These are phyloP conservation scores for Daldinia sp. DNA, from an alignment of 2,329 filamentous ascomycete genomes.

Conservation along the genomic window DNA sequence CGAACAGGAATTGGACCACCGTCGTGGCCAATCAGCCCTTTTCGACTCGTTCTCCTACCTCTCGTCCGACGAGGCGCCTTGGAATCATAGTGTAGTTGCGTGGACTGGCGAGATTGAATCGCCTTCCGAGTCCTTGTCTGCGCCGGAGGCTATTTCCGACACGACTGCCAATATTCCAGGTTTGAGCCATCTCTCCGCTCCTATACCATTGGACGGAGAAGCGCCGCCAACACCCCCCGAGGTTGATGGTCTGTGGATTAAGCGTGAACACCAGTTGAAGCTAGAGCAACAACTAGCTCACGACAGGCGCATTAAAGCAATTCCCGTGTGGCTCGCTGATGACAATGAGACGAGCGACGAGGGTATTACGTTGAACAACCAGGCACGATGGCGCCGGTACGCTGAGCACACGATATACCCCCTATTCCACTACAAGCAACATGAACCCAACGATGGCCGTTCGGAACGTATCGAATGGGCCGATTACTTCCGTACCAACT, in stretches of 20 bases:
- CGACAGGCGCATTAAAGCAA: slow-evolving; percentile 79
- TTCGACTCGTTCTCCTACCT: slow-evolving; percentile 93
- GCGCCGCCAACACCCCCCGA: slow-evolving; percentile 69
- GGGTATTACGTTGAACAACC: slow-evolving; percentile 82
- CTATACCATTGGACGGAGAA: slow-evolving; percentile 77
- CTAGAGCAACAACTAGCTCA: slow-evolving; percentile 81
- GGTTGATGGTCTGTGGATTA: slow-evolving; percentile 77
- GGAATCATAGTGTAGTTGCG: slow-evolving; percentile 92
- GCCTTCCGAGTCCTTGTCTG: slow-evolving; percentile 58
- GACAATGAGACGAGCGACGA: slow-evolving; percentile 74
- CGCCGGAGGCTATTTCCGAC: slow-evolving; percentile 62
- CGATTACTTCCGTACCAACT: slow-evolving; percentile 93
- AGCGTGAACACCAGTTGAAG: slow-evolving; percentile 74
- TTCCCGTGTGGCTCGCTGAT: slow-evolving; percentile 91
- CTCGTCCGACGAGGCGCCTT: slow-evolving; percentile 83
- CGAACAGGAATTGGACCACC: slow-evolving; percentile 76
- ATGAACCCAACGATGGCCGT: slow-evolving; percentile 87
- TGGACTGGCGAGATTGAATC: slow-evolving; percentile 91
- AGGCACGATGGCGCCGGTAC: slow-evolving; percentile 88
- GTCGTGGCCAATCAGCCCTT: slow-evolving; percentile 89
- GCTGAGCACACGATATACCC: slow-evolving; percentile 93
- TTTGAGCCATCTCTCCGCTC: slow-evolving; percentile 81
- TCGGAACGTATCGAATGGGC: slow-evolving; percentile 87
- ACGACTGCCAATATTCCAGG: slow-evolving; percentile 65
- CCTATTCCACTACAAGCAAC: slow-evolving; percentile 95